Evolutionary conservation across 2,329 filamentous ascomycete genomes (phyloP).

Genomic region (Alternaria gansuensis): DNA sequence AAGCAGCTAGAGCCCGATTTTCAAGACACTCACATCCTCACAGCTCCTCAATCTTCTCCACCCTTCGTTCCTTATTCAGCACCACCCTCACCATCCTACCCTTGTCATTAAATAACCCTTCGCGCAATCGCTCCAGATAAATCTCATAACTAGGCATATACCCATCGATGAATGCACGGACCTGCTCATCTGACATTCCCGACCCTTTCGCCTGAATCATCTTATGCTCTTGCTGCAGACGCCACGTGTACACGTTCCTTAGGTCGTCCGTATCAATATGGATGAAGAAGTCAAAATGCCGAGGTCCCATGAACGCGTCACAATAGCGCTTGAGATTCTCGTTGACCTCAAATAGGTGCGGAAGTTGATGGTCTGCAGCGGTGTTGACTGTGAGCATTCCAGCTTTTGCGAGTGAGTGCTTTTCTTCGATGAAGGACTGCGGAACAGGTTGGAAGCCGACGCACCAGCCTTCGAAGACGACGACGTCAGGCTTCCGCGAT

Average conservation of each 20-base stretch:
- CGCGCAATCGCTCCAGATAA: slow-evolving; percentile 60
- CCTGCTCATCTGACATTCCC: slow-evolving; percentile 85
- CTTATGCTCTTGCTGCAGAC: slow-evolving; percentile 78
- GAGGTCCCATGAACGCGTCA: slow-evolving; percentile 54
- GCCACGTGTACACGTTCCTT: slow-evolving; percentile 83
- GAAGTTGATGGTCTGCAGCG: slow-evolving; percentile 63
- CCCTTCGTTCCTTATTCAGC: slow-evolving; percentile 58
- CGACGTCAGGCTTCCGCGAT: slow-evolving; percentile 66
- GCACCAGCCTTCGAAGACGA: slow-evolving; percentile 92
- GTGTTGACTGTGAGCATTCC: slow-evolving; percentile 56
- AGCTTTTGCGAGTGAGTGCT: slow-evolving; percentile 64
- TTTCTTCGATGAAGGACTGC: slow-evolving; percentile 63
- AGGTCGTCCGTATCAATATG: slow-evolving; percentile 77
- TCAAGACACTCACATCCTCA: slow-evolving; percentile 9
- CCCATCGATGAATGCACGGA: slow-evolving; percentile 76
- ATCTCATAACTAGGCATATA: slow-evolving; percentile 66
- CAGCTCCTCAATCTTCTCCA: slow-evolving; percentile 50
- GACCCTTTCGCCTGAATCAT: slow-evolving; percentile 72
- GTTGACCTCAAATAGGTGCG: slow-evolving; percentile 68
- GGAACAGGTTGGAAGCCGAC: slow-evolving; percentile 78
- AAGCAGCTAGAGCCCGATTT: too few species aligned
- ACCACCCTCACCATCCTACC: slow-evolving; percentile 62
- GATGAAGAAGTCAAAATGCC: slow-evolving; percentile 66
- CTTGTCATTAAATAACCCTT: slow-evolving; percentile 58
- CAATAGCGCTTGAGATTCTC: slow-evolving; percentile 64